phyloP scores from a whole-genome alignment of 2,329 filamentous ascomycete species.

The Arthrobotrys sinensis region DNA sequence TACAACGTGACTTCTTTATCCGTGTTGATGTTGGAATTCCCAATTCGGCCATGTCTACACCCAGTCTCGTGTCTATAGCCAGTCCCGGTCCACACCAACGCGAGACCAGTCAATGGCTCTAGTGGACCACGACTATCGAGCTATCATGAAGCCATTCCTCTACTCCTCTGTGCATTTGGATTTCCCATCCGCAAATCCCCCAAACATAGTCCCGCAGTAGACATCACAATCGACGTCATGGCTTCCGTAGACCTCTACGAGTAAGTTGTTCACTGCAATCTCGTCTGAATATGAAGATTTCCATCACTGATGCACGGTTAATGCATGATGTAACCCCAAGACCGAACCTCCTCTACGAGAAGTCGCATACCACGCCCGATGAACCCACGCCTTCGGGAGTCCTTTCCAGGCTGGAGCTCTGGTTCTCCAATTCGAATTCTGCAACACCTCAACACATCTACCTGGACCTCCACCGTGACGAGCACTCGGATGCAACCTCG shows the following conservation, averaged over 20 bases:
- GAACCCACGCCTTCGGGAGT: constrained; percentile 12
- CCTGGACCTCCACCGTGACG: constrained; percentile 45
- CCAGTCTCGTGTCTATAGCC: no score
- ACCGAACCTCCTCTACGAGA: constrained; percentile 58
- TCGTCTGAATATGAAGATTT: background rate
- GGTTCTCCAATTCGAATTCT: constrained; percentile 46
- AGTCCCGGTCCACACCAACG: no score
- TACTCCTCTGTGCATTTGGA: background rate
- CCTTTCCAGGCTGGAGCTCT: constrained; percentile 43
- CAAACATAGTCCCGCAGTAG: background rate
- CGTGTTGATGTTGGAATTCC: constrained; percentile 24
- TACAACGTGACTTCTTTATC: background rate
- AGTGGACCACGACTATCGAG: no score
- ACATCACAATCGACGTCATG: background rate
- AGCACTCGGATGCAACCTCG: constrained; percentile 21
- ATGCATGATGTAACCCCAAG: constrained; percentile 23
- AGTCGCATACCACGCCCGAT: constrained; percentile 44
- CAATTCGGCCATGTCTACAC: background rate
- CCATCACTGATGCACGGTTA: constrained; percentile 5
- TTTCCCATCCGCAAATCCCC: background rate
- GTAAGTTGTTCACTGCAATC: constrained; percentile 5
- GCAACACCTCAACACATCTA: constrained; percentile 57
- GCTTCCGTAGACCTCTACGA: constrained; percentile 7
- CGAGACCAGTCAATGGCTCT: no score
- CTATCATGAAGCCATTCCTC: constrained; percentile 6